Evolutionary conservation across 441 rosid species (phyloP).

Genomic region (Populus hybrid): DNA sequence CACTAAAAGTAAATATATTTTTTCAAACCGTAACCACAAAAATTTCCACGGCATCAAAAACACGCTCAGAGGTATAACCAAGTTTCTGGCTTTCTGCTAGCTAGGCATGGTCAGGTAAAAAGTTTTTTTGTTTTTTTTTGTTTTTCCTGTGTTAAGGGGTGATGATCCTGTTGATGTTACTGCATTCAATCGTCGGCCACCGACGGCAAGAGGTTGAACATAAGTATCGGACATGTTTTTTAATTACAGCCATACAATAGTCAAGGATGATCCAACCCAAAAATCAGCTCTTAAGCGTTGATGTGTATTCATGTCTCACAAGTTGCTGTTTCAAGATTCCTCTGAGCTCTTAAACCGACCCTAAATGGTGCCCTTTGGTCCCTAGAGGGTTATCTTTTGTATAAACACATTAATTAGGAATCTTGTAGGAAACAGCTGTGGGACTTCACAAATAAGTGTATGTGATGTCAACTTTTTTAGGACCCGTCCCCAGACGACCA

Average conservation of each 20-base stretch:
- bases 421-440: not conserved
- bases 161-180: not conserved
- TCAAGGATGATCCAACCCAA: constrained; percentile 6
- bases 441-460: not conserved
- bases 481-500: not conserved
- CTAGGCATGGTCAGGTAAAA: too few species aligned
- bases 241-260: constrained; percentile 5
- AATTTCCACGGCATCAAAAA: too few species aligned
- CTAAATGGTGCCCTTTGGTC: constrained; percentile 1
- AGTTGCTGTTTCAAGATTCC: constrained; percentile 12
- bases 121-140: too few species aligned
- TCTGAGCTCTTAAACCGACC: not conserved
- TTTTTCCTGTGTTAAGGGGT: not conserved
- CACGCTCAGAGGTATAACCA: too few species aligned
- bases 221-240: not conserved
- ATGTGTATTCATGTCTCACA: constrained; percentile 1
- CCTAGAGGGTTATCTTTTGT: not conserved
- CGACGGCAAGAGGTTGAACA: not conserved
- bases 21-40: too few species aligned
- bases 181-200: not conserved
- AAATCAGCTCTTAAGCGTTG: not conserved
- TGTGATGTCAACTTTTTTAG: not conserved
- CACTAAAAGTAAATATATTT: too few species aligned
- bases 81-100: too few species aligned
- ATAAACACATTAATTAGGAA: constrained; percentile 2